A percentile compares a stretch with the other conserved stretches of the same genome.
phyloP scores from a whole-genome alignment of 2,329 filamentous ascomycete genomes.

The Sporothrix euskadiensis region DNA sequence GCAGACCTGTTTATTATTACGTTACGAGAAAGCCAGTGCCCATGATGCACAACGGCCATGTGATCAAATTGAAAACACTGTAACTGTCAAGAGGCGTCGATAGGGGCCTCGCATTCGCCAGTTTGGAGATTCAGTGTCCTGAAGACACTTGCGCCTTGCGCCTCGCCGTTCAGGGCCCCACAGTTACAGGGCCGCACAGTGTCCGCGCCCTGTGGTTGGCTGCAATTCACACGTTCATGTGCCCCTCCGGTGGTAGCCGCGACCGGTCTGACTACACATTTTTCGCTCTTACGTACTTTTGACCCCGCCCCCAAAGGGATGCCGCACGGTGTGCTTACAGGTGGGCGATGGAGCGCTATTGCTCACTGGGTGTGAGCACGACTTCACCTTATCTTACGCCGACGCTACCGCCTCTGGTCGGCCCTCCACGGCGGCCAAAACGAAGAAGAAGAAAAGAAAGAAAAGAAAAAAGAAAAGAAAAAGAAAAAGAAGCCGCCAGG shows the following conservation, averaged over 20 bases:
- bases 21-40: neutral
- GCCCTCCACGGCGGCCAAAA: neutral
- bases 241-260: constrained; percentile 15
- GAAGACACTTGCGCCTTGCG: neutral
- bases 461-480: neutral
- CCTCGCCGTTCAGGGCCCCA: neutral
- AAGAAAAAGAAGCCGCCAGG: neutral
- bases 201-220: constrained; percentile 6
- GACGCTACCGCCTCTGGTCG: neutral
- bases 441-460: no score
- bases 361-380: neutral
- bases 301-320: neutral
- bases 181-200: constrained; percentile 1
- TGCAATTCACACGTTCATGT: neutral
- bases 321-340: constrained; percentile 6
- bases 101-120: neutral
- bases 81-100: neutral
- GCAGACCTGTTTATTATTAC: neutral
- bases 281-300: neutral
- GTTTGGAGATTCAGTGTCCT: neutral
- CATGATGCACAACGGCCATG: neutral
- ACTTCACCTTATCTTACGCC: constrained; percentile 14
- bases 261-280: neutral
- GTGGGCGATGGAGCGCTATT: neutral
- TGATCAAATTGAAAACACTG: constrained; percentile 8